Base-by-base conservation (phyloP, 2,329 filamentous ascomycete species). In the Didymella exigua region DNA sequence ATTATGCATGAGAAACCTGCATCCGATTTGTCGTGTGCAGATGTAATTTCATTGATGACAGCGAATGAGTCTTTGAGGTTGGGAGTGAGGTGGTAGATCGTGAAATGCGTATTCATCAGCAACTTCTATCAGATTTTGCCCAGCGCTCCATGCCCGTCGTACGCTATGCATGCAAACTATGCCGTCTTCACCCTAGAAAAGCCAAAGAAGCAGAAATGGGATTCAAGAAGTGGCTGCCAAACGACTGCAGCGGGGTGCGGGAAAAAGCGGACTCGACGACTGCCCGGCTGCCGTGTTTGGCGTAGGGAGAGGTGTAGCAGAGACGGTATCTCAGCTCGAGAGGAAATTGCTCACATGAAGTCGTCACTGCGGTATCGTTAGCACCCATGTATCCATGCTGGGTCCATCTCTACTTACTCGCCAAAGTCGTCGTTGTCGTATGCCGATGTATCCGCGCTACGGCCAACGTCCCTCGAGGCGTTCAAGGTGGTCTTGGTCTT, bases 401-500 rank as follows among this genome's bases (percentile, higher is more conserved):
- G 29, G n/a, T 13, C 16, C 19, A 18, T 45, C n/a, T 31, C 27
- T 44, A 87, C 91, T 82, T 82, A 91, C 85, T 96, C 93, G 78
- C 90, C 93, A 71, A 91, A 91, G 57, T 91, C 89, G 48, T 90
- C 89, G 49, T 92, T 89, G 26, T 91, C 90, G 70, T 98, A 96
- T 42, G 86, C 81, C 52, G 83, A 85, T n/a, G 85, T 86, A 75
- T 98, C 93, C 14, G 86, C 82, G 44, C 78, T 78, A 60, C 67
- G 74, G 68, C 75, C 77, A 68, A 82, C 74, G 78, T 82, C 78
- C 71, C 88, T 79, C 70, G 77, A 79, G 55, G 89, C 86, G 50
- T 90, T 89, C 44, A 98, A 81, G 6, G 86, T 88, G 16, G 90
- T 86, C 86, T 99, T 99, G 33, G 89, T 96, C 86, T 98, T 98